phyloP scores from a whole-genome alignment of 2,329 filamentous ascomycete species.

The Cyclaneusma minus region DNA sequence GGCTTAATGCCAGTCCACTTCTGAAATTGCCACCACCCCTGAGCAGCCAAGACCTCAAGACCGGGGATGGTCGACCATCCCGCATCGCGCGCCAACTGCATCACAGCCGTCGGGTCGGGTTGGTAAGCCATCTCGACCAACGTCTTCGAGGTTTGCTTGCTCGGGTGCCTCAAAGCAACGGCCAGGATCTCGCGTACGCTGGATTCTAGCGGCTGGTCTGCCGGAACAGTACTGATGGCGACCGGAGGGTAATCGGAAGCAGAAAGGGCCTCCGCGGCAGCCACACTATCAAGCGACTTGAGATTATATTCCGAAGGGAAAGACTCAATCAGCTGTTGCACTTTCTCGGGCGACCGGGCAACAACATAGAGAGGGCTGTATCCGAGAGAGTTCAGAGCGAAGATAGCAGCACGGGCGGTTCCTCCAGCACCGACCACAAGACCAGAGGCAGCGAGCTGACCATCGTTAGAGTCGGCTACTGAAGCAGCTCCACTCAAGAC shows the following conservation, averaged over 20 bases:
- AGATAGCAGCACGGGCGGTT: constrained; percentile 82
- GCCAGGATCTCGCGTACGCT: constrained; percentile 50
- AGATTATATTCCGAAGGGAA: constrained; percentile 66
- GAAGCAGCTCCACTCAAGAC: constrained; percentile 35
- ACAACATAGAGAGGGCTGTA: constrained; percentile 79
- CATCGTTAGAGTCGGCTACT: too few relatives aligned
- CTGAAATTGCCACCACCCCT: constrained; percentile 73
- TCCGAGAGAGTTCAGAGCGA: constrained; percentile 68
- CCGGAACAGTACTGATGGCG: constrained; percentile 81
- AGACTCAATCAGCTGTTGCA: constrained; percentile 47
- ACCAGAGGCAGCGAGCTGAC: constrained; percentile 30
- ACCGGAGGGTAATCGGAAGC: constrained; percentile 45
- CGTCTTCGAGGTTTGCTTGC: constrained; percentile 29
- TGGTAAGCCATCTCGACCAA: constrained; percentile 96
- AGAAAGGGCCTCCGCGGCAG: constrained; percentile 31
- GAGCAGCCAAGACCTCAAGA: constrained; percentile 74
- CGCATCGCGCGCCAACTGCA: constrained; percentile 63
- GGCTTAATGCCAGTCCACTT: constrained; percentile 74
- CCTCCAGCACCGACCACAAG: constrained; percentile 86
- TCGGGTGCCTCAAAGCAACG: constrained; percentile 28
- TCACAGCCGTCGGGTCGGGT: constrained; percentile 66
- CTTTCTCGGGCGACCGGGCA: constrained; percentile 58
- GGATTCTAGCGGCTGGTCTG: constrained; percentile 66
- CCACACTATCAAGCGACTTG: constrained; percentile 38
- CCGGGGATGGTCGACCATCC: constrained; percentile 79